Percentiles rank a stretch among this genome's conserved stretches.
Evolutionary conservation across 306 rosid species (phyloP).

Genomic region (Dicorynia guianensis): DNA sequence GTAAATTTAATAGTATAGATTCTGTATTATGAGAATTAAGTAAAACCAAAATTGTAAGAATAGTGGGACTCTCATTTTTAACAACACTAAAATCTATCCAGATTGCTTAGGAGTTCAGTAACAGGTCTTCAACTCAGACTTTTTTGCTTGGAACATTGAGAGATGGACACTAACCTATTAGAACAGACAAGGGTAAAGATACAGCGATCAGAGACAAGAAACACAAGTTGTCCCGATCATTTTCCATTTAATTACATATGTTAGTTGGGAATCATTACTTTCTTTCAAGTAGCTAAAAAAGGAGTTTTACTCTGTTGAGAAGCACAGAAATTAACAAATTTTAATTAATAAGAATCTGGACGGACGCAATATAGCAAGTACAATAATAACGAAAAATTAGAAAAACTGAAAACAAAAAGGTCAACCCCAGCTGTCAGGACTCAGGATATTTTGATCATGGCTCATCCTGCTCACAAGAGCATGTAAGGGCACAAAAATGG

Average conservation of each 20-base stretch:
- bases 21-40: no score
- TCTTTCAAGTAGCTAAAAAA: conserved; percentile 23
- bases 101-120: conserved; percentile 6
- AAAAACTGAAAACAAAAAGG: no score
- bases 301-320: neutral
- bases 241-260: conserved; percentile 14
- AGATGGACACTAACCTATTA: conserved; percentile 13
- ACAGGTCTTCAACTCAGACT: neutral
- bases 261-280: conserved; percentile 8
- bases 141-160: neutral
- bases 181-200: conserved; percentile 7
- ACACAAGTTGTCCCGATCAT: conserved; percentile 18
- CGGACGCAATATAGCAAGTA: neutral
- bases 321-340: conserved; percentile 11
- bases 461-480: conserved; percentile 1
- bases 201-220: neutral
- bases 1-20: no score
- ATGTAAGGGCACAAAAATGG: neutral
- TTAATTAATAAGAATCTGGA: neutral
- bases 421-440: neutral
- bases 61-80: no score
- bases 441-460: neutral
- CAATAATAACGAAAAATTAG: no score
- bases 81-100: neutral
- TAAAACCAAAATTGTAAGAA: no score